phyloP scores from a whole-genome alignment of 176 grass and related monocot species.

The Eleusine indica region DNA sequence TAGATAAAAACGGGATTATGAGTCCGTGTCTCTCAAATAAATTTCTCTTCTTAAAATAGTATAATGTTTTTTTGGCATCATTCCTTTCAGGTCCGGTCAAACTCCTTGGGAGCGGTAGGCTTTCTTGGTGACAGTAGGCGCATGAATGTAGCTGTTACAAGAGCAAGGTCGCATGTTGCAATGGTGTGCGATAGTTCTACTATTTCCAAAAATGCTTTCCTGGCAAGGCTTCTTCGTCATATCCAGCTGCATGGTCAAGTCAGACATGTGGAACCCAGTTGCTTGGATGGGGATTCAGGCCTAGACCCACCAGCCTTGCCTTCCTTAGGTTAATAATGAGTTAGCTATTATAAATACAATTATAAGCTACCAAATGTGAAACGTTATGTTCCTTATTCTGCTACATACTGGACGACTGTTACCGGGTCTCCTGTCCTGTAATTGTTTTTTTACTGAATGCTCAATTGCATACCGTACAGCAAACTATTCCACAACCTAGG shows the following conservation, averaged over 20 bases:
- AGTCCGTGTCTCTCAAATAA: too few species aligned
- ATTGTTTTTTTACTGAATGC: too few species aligned
- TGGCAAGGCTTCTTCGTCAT: constrained; percentile 75
- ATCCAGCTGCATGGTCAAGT: constrained; percentile 72
- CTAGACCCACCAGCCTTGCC: constrained; percentile 38
- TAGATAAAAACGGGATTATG: too few species aligned
- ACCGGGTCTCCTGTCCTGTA: too few species aligned
- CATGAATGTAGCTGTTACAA: constrained; percentile 90
- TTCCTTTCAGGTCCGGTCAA: constrained; percentile 72
- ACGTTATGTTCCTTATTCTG: too few species aligned
- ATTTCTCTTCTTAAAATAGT: neutral
- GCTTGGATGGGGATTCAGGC: constrained; percentile 28
- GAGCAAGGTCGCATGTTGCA: constrained; percentile 71
- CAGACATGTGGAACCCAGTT: constrained; percentile 68
- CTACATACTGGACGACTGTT: too few species aligned
- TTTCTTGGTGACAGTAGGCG: constrained; percentile 85
- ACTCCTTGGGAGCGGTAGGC: constrained; percentile 77
- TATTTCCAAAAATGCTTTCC: constrained; percentile 81
- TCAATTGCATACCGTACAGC: too few species aligned
- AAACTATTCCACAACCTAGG: too few species aligned
- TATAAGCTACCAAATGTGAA: neutral
- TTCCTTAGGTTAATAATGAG: constrained; percentile 8
- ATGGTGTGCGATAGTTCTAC: constrained; percentile 85
- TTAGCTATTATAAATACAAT: neutral
- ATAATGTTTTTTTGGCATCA: constrained; percentile 35